Evolutionary conservation across 176 grass and related monocot genomes (phyloP), one percentile per base, ranked within the genome.

Genomic region (Oryza meridionalis): DNA sequence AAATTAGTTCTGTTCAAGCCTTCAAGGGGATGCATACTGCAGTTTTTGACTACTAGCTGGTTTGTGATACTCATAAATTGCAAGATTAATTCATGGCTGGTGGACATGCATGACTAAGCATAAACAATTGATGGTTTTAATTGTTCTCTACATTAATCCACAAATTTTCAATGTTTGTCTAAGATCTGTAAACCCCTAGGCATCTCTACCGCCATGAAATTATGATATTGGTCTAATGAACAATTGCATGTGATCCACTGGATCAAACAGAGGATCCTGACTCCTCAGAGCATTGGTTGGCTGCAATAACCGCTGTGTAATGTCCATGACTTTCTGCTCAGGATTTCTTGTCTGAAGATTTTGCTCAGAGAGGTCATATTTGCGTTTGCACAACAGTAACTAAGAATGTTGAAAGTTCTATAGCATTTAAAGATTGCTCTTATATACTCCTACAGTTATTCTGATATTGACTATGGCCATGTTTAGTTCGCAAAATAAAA

Each of bases 281-380:
- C 46, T 49, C 46, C 46, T 49, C 13, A 51, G 11, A 49, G 33
- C 37, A 65, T 37, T 37, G 76, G 29, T 79, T 35, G 77, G 62
- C 12, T 76, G n/a, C 53, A 73, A 38, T 64, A 70, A 46, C 79
- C 85, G 38, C 26, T 77, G 51, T 87, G 72, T 62, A 63, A 40
- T 65, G 33, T 1, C 14, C 65, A 35, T 21, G 45, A 38, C 59
- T 42, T 59, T 78, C 47, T 79, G 75, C 80, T 42, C 62, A 69
- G 42, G 68, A 53, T 80, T 64, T 75, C 70, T 74, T 70, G 22
- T 87, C 75, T 35, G 32, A 65, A 76, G 12, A 62, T 80, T 73
- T 80, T 70, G 40, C 76, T 63, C 79, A 83, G 49, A 73, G 38
- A 38, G 37, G 37, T 46, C 26, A 79, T 45, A 29, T 42, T 33